phyloP scores from a whole-genome alignment of 306 rosid species.

The Vicia sativa region DNA sequence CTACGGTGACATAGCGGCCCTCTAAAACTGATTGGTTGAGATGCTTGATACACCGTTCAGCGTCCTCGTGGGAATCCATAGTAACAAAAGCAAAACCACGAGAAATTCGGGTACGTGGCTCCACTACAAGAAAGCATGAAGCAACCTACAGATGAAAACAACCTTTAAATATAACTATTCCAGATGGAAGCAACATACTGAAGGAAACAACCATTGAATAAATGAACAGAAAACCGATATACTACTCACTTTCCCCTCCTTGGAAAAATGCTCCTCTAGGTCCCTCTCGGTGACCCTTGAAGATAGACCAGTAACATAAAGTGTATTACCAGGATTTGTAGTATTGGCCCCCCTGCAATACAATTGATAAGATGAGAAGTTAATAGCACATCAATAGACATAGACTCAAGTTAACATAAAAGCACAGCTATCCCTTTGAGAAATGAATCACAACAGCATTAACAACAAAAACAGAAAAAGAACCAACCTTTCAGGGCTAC shows the following conservation, averaged over 20 bases:
- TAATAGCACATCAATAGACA: constrained; percentile 19
- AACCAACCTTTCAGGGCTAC: constrained; percentile 81
- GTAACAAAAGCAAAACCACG: constrained; percentile 98
- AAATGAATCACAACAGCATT: background rate
- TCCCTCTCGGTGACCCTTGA: constrained; percentile 89
- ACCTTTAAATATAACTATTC: background rate
- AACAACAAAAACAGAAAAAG: background rate
- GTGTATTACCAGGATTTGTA: constrained; percentile 75
- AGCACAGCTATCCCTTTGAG: constrained; percentile 9
- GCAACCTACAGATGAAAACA: constrained; percentile 62
- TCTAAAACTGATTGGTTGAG: constrained; percentile 97
- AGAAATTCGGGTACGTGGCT: constrained; percentile 87
- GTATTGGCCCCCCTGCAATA: constrained; percentile 46
- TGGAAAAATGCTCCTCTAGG: constrained; percentile 86
- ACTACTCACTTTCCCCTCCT: constrained; percentile 84
- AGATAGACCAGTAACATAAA: constrained; percentile 93
- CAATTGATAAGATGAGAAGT: constrained; percentile 25
- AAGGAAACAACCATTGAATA: background rate
- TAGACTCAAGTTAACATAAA: constrained; percentile 2
- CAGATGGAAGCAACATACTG: background rate
- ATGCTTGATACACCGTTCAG: constrained; percentile 83
- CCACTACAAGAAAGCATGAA: constrained; percentile 96
- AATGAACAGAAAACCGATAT: constrained; percentile 1
- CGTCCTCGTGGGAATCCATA: constrained; percentile 80
- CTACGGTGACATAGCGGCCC: constrained; percentile 96